phyloP scores from a whole-genome alignment of 305 asterid genomes.

The Rubia peregrina region DNA sequence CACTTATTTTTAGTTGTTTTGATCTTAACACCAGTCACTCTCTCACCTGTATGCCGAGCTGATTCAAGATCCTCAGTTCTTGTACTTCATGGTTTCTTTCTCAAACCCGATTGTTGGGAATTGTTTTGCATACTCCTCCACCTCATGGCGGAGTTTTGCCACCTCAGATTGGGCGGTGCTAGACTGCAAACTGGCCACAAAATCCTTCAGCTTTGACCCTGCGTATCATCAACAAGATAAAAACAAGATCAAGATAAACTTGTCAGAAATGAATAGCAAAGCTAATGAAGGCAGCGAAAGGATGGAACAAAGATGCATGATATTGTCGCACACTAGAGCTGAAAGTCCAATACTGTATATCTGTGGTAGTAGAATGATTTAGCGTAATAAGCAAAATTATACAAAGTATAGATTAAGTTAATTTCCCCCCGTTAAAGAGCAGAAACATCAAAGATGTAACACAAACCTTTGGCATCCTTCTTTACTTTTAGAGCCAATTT shows the following conservation, averaged over 20 bases:
- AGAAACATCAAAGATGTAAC: neutral
- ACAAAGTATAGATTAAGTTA: neutral
- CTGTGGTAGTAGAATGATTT: no score
- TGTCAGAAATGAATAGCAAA: neutral
- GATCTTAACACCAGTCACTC: neutral
- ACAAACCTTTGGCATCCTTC: conserved; percentile 48
- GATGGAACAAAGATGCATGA: no score
- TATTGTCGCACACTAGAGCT: no score
- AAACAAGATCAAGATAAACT: neutral
- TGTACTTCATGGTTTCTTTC: conserved; percentile 92
- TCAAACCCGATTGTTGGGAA: conserved; percentile 92
- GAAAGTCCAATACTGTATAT: no score
- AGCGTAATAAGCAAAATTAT: no score
- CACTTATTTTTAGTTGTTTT: neutral
- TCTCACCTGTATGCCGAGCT: conserved; percentile 17
- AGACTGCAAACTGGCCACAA: conserved; percentile 50
- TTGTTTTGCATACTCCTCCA: conserved; percentile 87
- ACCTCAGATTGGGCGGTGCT: conserved; percentile 54
- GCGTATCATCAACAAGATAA: conserved; percentile 8
- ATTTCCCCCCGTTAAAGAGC: neutral
- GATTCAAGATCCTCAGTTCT: conserved; percentile 35
- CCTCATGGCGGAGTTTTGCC: conserved; percentile 57
- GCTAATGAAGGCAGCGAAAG: neutral
- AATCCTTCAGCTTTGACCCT: conserved; percentile 95
- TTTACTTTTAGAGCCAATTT: conserved; percentile 57